Evolutionary conservation across 768 basidiomycete genomes (phyloP), one percentile per base, ranked within the genome.

Genomic region (Suillus clintonianus): DNA sequence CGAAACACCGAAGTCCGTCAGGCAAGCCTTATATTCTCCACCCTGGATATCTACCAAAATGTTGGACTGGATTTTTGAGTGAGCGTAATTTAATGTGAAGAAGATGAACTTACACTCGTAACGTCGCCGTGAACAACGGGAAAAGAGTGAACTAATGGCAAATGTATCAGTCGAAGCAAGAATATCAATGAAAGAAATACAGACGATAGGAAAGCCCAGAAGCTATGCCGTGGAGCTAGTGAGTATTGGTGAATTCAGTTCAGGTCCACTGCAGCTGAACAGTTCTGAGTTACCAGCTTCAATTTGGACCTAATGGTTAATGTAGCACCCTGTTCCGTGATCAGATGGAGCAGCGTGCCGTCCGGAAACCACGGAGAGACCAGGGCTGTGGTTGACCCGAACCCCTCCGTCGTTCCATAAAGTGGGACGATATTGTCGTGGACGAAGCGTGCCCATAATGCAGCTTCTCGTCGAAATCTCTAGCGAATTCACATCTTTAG

Each of bases 1-100:
- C 10, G 79, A 81, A 5, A 82, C 67, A 1, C 81, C 81, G 63
- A 82, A 81, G 60, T 82, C 82, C 60, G 76, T 77, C 8, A 83
- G 65, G 8, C 73, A 73, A 2, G 76, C 79, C 36, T 74, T 75
- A n/a, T 75, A 72, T 34, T 78, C 63, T 64, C 77, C 76, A 0
- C n/a, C 19, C 19, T 32, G 34, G 32, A 53, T 0, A 60, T 79
- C 77, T 51, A 83, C 75, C 22, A 82, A 73, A 54, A 83, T 73
- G 63, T 82, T 83, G 0, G 78, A 75, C 80, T 81, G 63, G 8
- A 19, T 17, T 34, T 1, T 27, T 19, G 13, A 6, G 22, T 61
- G 15, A 24, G 37, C 2, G 13, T 11, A 36, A 11, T 53, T 14
- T 0, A 11, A 53, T 5, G 10, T 17, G 3, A 15, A 39, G 17